A percentile compares a stretch with the other conserved stretches of the same genome.
Conservation (phyloP, 83 land plant species). For the Isoetes engelmannii region DNA sequence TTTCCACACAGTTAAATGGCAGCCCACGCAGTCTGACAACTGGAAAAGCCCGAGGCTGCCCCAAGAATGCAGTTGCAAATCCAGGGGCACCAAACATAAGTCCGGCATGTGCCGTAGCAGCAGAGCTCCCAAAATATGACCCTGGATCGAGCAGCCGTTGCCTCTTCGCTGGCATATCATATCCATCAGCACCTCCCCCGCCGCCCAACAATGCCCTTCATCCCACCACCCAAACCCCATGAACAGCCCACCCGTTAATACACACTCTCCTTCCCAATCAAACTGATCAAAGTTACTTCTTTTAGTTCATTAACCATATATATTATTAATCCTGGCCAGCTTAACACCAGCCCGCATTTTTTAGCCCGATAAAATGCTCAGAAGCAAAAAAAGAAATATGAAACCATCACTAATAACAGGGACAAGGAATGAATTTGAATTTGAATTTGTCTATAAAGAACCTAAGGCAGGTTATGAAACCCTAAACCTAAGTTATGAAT, state of each 20-base stretch:
- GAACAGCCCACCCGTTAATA: slow-evolving; percentile 24
- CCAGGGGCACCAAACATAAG: slow-evolving; percentile 17
- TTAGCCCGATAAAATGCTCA: slow-evolving; percentile 33
- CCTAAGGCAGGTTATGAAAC: not conserved
- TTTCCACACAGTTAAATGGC: slow-evolving; percentile 77
- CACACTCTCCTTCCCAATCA: slow-evolving; percentile 32
- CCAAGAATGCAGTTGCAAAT: slow-evolving; percentile 5
- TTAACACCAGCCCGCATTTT: not conserved
- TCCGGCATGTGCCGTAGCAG: slow-evolving; percentile 12
- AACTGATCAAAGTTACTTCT: slow-evolving; percentile 10
- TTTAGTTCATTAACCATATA: not conserved
- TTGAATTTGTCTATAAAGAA: not conserved
- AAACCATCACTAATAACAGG: slow-evolving; percentile 22
- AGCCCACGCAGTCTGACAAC: slow-evolving; percentile 76
- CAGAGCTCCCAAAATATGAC: slow-evolving; percentile 55
- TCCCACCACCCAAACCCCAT: slow-evolving; percentile 40
- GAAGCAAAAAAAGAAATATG: slow-evolving; percentile 38
- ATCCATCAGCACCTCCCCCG: slow-evolving; percentile 89
- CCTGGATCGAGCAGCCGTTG: slow-evolving; percentile 65
- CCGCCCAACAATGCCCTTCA: slow-evolving; percentile 85
- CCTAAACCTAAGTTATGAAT: not conserved
- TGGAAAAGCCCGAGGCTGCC: slow-evolving; percentile 46
- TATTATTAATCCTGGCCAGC: not conserved
- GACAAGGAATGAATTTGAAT: slow-evolving; percentile 18
- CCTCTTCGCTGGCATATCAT: slow-evolving; percentile 83